These are phyloP conservation scores for Kernera saxatilis DNA, from an alignment of 345 rosid species.

Conservation along the genomic window DNA sequence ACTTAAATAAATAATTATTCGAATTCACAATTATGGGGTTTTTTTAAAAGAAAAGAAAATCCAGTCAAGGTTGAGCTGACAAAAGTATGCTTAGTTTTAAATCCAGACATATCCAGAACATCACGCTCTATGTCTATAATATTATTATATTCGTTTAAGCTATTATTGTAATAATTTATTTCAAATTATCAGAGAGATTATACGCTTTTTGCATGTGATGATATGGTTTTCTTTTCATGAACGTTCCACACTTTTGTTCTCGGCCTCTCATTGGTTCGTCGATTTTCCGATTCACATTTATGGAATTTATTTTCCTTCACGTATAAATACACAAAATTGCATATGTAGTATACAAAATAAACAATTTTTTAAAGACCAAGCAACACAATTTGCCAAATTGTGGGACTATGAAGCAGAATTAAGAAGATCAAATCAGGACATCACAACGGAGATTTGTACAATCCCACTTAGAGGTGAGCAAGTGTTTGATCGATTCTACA, in stretches of 20 bases:
- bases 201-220: constrained; percentile 28
- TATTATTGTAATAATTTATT: not conserved
- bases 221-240: constrained; percentile 1
- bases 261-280: constrained; percentile 3
- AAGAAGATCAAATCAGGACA: no score
- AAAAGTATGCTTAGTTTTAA: constrained; percentile 18
- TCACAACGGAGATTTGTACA: no score
- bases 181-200: not conserved
- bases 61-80: constrained; percentile 22
- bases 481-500: no score
- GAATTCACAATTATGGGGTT: not conserved
- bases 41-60: not conserved
- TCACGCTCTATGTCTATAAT: not conserved
- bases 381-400: no score
- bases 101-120: constrained; percentile 25
- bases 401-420: no score
- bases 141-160: not conserved
- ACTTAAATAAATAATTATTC: not conserved
- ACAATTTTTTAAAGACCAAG: no score
- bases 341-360: no score
- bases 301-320: not conserved
- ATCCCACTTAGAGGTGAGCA: no score
- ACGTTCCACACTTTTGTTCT: constrained; percentile 3
- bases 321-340: no score
- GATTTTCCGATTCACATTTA: not conserved